Percentiles rank a stretch among this genome's conserved stretches.
These are phyloP conservation scores for Lentinula aciculospora DNA, from an alignment of 768 basidiomycete genomes.

Conservation along the genomic window DNA sequence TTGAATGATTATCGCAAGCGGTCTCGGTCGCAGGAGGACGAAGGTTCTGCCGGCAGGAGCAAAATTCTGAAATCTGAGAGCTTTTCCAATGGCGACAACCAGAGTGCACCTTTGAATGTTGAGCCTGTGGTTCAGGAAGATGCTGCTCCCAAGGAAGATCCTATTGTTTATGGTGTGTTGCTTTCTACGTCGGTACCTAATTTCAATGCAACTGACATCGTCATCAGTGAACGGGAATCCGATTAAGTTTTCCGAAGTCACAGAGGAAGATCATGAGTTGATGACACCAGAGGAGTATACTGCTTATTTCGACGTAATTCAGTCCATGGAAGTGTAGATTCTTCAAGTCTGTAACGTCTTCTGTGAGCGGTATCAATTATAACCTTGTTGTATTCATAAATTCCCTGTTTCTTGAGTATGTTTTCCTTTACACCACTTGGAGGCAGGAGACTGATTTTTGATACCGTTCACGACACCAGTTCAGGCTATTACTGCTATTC, in stretches of 20 bases:
- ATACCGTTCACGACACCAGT: no score
- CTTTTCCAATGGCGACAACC: conserved; percentile 8
- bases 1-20: conserved; percentile 72
- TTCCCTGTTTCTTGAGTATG: conserved; percentile 16
- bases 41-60: conserved; percentile 27
- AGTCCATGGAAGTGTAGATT: conserved; percentile 25
- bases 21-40: conserved; percentile 61
- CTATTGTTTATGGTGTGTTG: conserved; percentile 59
- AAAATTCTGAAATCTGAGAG: conserved; percentile 39
- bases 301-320: conserved; percentile 68
- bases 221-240: conserved; percentile 66
- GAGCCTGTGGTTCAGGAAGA: conserved; percentile 11
- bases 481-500: no score
- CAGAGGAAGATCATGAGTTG: conserved; percentile 86
- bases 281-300: conserved; percentile 95
- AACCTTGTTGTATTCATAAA: no score
- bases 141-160: conserved; percentile 40
- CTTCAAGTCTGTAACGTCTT: background rate
- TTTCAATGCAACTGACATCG: conserved; percentile 2
- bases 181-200: background rate
- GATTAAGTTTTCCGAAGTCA: conserved; percentile 73
- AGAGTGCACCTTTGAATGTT: conserved; percentile 6
- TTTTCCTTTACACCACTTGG: background rate
- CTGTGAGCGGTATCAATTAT: no score
- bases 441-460: no score